A percentile compares a stretch with the other conserved stretches of the same genome.
phyloP scores from a whole-genome alignment of 352 stramenopile genomes.

The Phytopythium aichiense region DNA sequence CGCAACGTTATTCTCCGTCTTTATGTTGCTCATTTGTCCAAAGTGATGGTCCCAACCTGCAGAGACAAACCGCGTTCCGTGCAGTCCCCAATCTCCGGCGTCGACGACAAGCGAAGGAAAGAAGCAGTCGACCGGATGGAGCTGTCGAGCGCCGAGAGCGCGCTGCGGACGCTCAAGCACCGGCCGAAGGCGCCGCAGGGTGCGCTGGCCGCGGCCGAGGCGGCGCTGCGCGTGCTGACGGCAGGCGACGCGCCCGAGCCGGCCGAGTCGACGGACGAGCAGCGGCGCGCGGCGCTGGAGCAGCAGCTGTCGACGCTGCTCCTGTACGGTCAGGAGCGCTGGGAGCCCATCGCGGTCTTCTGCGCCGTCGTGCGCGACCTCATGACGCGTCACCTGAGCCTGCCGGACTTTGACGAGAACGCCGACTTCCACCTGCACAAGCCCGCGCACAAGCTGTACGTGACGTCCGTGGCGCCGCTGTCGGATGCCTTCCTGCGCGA shows the following conservation, averaged over 20 bases:
- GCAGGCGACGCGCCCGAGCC: neutral
- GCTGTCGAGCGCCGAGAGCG: constrained; percentile 56
- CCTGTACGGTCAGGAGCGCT: constrained; percentile 53
- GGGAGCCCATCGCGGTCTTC: constrained; percentile 72
- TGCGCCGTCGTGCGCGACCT: constrained; percentile 54
- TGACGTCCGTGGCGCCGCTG: constrained; percentile 22
- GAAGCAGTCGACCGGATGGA: constrained; percentile 36
- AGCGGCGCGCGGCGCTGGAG: constrained; percentile 34
- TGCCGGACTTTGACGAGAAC: constrained; percentile 25
- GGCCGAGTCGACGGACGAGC: constrained; percentile 9
- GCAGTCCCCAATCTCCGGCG: neutral
- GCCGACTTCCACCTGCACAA: constrained; percentile 25
- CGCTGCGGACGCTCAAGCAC: constrained; percentile 71
- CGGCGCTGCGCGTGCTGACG: constrained; percentile 33
- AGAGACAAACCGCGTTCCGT: neutral
- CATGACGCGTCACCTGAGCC: constrained; percentile 26
- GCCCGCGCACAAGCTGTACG: constrained; percentile 12
- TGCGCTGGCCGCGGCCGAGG: constrained; percentile 32
- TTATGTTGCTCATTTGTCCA: neutral
- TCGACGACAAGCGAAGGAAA: neutral
- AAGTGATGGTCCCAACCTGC: neutral
- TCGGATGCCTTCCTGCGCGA: constrained; percentile 40
- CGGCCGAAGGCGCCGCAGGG: constrained; percentile 46
- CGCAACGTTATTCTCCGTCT: neutral
- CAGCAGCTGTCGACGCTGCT: constrained; percentile 50